Evolutionary conservation across 306 rosid genomes (phyloP), one percentile per base, ranked within the genome.

Genomic region (Lithocarpus polystachyus): DNA sequence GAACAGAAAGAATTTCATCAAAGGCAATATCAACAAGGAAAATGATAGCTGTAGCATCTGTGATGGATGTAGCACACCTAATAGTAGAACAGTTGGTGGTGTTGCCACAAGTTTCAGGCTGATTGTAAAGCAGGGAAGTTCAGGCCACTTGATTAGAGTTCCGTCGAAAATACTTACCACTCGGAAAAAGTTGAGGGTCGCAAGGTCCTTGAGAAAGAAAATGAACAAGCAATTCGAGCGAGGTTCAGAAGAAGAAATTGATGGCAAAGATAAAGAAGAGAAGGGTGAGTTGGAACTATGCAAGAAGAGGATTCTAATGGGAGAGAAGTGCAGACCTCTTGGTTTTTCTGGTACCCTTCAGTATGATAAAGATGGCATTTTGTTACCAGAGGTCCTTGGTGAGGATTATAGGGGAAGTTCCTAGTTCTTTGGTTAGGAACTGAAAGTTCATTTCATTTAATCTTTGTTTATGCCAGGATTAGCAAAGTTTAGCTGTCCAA

Each of bases 281-380:
- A 48, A 48, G 53, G 53, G 53, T 3, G 53, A 48, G 4, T 48
- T 48, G 28, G 79, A 76, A 48, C 74, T 90, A 51, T 92, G 97
- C 79, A 90, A 84, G 84, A 92, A 84, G 84, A 92, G 93, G 81
- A 92, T 90, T 78, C 89, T 92, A 20, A 85, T 87, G 91, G 97
- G 97, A 82, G 64, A 37, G 56, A 92, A 82, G 75, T 92, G 94
- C 90, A 92, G 68, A 77, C 92, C 93, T 6, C 64, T 89, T 69
- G 72, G 74, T 37, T 79, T 85, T 48, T 84, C 90, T 11, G 84
- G 88, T n/a, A 52, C 79, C 54, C 88, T 84, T n/a, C 72, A 28
- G 14, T 86, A 86, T 22, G 86, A 86, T 52, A 15, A 82, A 43
- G 7, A 86, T 72, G 80, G 83, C 28, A 13, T 83, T 79, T 72